Percentiles rank a stretch among this genome's conserved stretches.
These are phyloP conservation scores for Lentinula sp. DNA, from an alignment of 768 basidiomycete genomes.

Conservation along the genomic window DNA sequence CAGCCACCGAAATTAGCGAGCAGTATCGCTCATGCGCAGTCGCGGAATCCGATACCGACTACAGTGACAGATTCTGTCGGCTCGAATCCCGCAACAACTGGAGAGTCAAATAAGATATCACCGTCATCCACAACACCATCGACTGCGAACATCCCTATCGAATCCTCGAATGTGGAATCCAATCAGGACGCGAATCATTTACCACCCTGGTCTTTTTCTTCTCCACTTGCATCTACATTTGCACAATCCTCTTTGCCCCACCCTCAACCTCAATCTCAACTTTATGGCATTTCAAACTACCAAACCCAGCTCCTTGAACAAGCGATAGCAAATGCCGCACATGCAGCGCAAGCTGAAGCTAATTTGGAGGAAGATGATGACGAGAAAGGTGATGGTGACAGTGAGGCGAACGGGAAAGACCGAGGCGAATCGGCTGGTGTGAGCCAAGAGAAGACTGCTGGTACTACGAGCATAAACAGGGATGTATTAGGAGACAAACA, in stretches of 20 bases:
- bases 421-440: neutral
- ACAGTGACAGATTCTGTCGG: constrained; percentile 2
- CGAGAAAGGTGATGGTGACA: constrained; percentile 41
- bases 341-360: constrained; percentile 71
- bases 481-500: neutral
- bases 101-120: neutral
- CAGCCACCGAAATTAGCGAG: constrained; percentile 62
- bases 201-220: neutral
- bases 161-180: neutral
- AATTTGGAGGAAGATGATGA: constrained; percentile 71
- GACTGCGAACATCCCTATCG: neutral
- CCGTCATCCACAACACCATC: neutral
- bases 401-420: constrained; percentile 11
- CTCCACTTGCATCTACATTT: neutral
- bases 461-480: neutral
- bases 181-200: too few species aligned
- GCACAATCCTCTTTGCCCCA: neutral
- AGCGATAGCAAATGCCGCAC: constrained; percentile 70
- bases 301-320: constrained; percentile 65
- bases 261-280: constrained; percentile 18
- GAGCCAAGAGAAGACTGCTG: neutral
- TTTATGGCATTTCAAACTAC: constrained; percentile 69
- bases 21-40: constrained; percentile 66
- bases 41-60: constrained; percentile 28
- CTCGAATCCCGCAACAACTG: neutral